phyloP scores from a whole-genome alignment of 495 filamentous ascomycete species.

The Tuber magnatum region DNA sequence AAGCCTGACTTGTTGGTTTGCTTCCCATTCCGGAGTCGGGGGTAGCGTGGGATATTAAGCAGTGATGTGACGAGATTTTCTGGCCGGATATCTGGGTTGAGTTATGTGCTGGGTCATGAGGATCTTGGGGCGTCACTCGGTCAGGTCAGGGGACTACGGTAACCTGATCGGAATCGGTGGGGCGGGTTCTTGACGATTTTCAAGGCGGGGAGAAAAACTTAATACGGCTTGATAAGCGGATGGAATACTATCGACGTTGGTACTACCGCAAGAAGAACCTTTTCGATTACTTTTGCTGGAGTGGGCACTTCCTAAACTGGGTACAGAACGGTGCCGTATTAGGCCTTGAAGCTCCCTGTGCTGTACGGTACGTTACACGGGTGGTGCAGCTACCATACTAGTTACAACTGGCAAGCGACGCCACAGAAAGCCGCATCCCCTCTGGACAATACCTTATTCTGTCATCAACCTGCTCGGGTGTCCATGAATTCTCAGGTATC shows the following conservation, averaged over 20 bases:
- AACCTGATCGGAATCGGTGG: background rate
- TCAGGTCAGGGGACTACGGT: background rate
- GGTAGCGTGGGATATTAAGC: background rate
- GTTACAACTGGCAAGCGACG: background rate
- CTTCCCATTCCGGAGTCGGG: background rate
- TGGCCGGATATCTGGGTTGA: background rate
- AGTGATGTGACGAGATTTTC: background rate
- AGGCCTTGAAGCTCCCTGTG: background rate
- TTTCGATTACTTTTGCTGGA: background rate
- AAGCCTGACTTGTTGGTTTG: background rate
- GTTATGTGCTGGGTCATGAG: background rate
- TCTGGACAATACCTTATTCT: background rate
- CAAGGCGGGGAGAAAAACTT: background rate
- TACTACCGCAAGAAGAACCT: background rate
- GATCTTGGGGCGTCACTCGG: background rate
- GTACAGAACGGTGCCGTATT: background rate
- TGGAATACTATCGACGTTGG: background rate
- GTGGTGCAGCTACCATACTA: background rate
- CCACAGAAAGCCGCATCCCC: background rate
- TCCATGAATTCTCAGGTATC: background rate
- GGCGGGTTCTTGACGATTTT: background rate
- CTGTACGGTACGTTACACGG: background rate
- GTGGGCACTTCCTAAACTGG: background rate
- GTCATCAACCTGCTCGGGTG: background rate
- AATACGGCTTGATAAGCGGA: background rate